These are phyloP conservation scores for Guillardia theta DNA, from an alignment of 78 protist species.

Conservation along the genomic window DNA sequence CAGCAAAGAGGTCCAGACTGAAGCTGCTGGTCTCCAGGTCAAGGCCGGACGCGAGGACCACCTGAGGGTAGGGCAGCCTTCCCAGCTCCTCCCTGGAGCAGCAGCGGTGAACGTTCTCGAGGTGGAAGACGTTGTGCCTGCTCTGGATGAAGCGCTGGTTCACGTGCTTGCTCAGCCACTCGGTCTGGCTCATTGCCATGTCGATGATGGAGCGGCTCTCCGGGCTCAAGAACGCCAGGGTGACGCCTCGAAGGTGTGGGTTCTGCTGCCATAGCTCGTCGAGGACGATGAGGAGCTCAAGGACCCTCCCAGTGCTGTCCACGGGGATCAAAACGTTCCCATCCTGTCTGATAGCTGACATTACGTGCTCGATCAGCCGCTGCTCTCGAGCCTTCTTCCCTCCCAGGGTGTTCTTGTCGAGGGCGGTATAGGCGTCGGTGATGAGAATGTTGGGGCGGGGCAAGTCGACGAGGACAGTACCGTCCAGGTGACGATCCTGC, in stretches of 20 bases:
- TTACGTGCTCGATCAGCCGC: background rate
- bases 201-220: background rate
- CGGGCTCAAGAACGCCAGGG: background rate
- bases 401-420: background rate
- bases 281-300: conserved; percentile 22
- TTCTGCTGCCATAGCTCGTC: background rate
- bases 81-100: background rate
- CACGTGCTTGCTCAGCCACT: background rate
- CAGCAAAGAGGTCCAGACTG: background rate
- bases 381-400: background rate
- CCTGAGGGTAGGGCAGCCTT: background rate
- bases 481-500: conserved; percentile 77
- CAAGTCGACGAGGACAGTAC: conserved; percentile 57
- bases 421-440: conserved; percentile 25
- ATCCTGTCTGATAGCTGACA: background rate
- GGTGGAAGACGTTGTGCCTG: background rate
- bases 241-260: background rate
- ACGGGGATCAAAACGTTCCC: conserved; percentile 17
- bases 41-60: background rate
- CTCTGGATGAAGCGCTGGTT: background rate
- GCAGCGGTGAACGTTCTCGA: background rate
- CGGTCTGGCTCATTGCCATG: background rate
- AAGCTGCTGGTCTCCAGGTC: background rate
- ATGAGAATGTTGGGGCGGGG: conserved; percentile 61
- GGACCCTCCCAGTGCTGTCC: background rate